Evolutionary conservation across 2,329 filamentous ascomycete genomes (phyloP).

Genomic region (Xylogone sp.): DNA sequence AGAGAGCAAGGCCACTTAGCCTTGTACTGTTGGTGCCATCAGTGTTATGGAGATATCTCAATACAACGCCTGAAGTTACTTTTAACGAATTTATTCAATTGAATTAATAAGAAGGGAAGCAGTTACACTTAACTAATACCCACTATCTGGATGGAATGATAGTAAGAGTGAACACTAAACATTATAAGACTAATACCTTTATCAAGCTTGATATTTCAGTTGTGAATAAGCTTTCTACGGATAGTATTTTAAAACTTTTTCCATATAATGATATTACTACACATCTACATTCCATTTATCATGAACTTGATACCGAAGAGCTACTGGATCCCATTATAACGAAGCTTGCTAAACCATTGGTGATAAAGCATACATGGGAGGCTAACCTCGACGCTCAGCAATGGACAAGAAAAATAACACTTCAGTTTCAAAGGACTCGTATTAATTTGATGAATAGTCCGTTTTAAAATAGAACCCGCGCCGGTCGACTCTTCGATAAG

Average conservation of each 20-base stretch:
- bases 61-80: not conserved
- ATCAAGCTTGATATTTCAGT: not conserved
- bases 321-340: not conserved
- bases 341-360: not conserved
- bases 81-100: not conserved
- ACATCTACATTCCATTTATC: not conserved
- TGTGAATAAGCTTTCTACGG: not conserved
- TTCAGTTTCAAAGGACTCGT: not conserved
- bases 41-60: not conserved
- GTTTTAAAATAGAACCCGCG: not conserved
- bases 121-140: not conserved
- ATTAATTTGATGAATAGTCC: not conserved
- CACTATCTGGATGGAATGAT: not conserved
- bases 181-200: not conserved
- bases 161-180: not conserved
- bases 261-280: not conserved
- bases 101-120: not conserved
- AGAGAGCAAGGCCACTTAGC: not conserved
- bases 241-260: not conserved
- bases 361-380: not conserved
- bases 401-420: not conserved
- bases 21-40: not conserved
- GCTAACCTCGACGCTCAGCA: not conserved
- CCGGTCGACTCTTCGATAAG: not conserved
- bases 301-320: not conserved